Evolutionary conservation across 441 rosid species (phyloP).

Genomic region (Pelargonium australe): DNA sequence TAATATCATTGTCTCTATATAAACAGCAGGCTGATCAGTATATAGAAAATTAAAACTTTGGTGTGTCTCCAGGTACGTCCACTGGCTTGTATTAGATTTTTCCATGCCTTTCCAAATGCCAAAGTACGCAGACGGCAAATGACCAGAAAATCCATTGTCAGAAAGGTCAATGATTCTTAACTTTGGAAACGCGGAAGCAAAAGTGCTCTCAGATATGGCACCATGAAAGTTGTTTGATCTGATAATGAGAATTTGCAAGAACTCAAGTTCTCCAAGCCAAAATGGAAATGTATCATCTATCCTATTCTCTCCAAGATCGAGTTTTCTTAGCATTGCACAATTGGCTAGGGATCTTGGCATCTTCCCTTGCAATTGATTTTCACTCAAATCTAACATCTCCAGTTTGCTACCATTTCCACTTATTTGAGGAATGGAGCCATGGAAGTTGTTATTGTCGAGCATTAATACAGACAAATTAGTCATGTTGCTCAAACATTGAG

Average conservation of each 20-base stretch:
- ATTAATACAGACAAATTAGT: too few species aligned
- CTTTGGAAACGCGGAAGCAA: neutral
- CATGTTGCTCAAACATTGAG: too few species aligned
- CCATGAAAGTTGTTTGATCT: slow-evolving; percentile 28
- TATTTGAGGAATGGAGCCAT: too few species aligned
- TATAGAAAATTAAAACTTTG: neutral
- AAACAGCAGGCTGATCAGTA: neutral
- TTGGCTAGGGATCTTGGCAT: slow-evolving; percentile 25
- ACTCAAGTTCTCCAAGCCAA: slow-evolving; percentile 30
- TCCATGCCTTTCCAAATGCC: slow-evolving; percentile 20
- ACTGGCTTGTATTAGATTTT: neutral
- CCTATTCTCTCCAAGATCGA: slow-evolving; percentile 20
- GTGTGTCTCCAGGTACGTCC: neutral
- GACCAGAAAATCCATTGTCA: neutral
- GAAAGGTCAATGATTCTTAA: slow-evolving; percentile 18
- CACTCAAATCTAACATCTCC: too few species aligned
- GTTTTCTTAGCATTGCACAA: slow-evolving; percentile 18
- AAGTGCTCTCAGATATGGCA: neutral
- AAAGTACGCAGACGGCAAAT: slow-evolving; percentile 23
- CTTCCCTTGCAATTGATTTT: slow-evolving; percentile 23
- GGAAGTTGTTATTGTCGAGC: too few species aligned
- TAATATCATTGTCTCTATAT: slow-evolving; percentile 18
- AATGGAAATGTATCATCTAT: slow-evolving; percentile 28
- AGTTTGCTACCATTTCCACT: too few species aligned
- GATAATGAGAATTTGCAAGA: slow-evolving; percentile 22